These are phyloP conservation scores for Thecaphora thlaspeos DNA, from an alignment of 1,284 basidiomycete genomes.

Conservation along the genomic window DNA sequence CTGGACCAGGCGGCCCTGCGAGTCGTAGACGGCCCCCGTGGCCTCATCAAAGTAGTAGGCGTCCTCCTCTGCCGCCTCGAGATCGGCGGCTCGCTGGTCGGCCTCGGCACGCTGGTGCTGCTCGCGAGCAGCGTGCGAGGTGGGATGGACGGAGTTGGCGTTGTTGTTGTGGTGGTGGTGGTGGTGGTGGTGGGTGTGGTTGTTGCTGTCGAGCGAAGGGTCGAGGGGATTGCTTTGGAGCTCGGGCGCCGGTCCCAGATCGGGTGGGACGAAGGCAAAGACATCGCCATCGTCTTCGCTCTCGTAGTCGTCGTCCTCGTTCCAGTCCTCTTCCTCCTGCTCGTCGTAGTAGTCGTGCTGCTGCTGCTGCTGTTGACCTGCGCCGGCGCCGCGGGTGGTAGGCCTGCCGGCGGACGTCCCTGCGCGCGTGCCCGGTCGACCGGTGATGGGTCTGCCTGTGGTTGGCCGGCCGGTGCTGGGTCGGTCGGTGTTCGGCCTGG, in stretches of 20 bases:
- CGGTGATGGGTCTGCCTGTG: slow-evolving; percentile 20
- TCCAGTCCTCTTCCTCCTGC: slow-evolving; percentile 33
- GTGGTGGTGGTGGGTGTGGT: slow-evolving; percentile 1
- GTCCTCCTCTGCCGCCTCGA: slow-evolving; percentile 28
- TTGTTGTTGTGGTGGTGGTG: neutral
- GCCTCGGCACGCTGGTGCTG: slow-evolving; percentile 8
- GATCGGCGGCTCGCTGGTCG: neutral
- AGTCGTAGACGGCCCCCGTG: slow-evolving; percentile 50
- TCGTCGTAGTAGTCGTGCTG: slow-evolving; percentile 8
- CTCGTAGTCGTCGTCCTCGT: slow-evolving; percentile 48
- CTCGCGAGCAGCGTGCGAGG: too few relatives aligned
- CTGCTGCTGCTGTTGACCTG: slow-evolving; percentile 5
- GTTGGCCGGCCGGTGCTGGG: slow-evolving; percentile 25
- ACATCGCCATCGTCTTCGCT: slow-evolving; percentile 52
- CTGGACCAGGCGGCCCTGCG: slow-evolving; percentile 42
- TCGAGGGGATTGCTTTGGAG: slow-evolving; percentile 33
- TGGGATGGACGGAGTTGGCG: neutral
- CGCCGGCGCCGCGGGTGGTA: slow-evolving; percentile 20
- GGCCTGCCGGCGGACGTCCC: slow-evolving; percentile 19
- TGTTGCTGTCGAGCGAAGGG: slow-evolving; percentile 34
- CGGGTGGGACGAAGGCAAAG: slow-evolving; percentile 52
- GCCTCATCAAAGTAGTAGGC: slow-evolving; percentile 51
- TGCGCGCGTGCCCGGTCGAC: slow-evolving; percentile 25
- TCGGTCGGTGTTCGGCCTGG: slow-evolving; percentile 14
- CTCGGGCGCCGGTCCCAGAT: slow-evolving; percentile 33